Evolutionary conservation across 129 eudicot genomes (phyloP), one percentile per base, ranked within the genome.

Genomic region (carrot (Daucus carota)): DNA sequence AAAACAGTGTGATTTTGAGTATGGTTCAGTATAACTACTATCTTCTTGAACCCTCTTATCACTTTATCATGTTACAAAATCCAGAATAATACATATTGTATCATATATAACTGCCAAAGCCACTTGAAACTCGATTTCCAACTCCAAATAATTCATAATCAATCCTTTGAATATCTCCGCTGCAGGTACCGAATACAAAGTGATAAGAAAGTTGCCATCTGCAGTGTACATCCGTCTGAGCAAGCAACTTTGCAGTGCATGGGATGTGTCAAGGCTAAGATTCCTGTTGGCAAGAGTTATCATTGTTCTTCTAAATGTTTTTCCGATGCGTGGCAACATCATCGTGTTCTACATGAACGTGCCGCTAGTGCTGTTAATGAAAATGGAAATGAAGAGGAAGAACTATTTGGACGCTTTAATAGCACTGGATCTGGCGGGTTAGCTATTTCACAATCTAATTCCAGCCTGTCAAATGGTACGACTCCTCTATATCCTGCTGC

Each of bases 141-240:
- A 28, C 5, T 40, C 18, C 40, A 3, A 26, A 12, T 13, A 43
- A 16, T 42, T 13, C 14, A 31, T 72, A 28, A 73, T n/a, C 16
- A 18, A 24, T 48, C 32, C 65, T 41, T 46, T 80, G 79, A 62
- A 68, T 6, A 26, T 76, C 67, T 36, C 66, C 57, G 45, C 42
- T 87, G 74, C 82, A 94, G 99, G 99, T 94, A 94, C 29, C 96
- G 99, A 20, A 79, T 94, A 77, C 99, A 94, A 85, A 94, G 97
- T 75, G 97, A 94, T 82, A 87, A 73, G 67, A 89, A 91, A 75
- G 96, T 91, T 86, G 85, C 96, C 6, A 86, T 91, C 31, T 94
- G 99, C 74, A 89, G 97, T 74, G 84, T 94, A 44, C 99, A 94
- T 87, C 99, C 99, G 78, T 87, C 97, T 32, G 99, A 91, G 74